These are phyloP conservation scores for Collybia nuda DNA, from an alignment of 768 basidiomycete genomes.

Conservation along the genomic window DNA sequence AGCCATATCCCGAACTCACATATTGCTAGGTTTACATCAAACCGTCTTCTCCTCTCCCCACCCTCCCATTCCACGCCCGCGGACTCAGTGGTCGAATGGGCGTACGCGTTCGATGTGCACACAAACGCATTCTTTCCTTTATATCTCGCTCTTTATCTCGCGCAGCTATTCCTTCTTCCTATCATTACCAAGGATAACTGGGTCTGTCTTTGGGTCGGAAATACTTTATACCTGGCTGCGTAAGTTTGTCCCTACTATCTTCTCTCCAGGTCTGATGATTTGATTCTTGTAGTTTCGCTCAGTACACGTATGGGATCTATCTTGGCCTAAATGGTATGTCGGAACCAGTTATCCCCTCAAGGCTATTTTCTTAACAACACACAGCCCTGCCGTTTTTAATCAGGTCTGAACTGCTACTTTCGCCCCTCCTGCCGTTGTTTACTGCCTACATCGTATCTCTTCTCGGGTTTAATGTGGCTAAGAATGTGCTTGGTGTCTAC, in stretches of 20 bases:
- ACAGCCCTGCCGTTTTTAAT: constrained; percentile 92
- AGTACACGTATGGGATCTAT: constrained; percentile 92
- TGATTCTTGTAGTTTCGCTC: constrained; percentile 59
- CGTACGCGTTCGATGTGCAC: constrained; percentile 95
- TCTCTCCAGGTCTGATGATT: constrained; percentile 5
- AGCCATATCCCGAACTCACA: not conserved
- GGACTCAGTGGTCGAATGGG: constrained; percentile 84
- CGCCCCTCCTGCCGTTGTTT: constrained; percentile 86
- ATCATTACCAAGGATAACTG: constrained; percentile 83
- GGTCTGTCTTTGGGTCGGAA: constrained; percentile 93
- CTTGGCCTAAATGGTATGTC: constrained; percentile 72
- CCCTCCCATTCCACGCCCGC: constrained; percentile 69
- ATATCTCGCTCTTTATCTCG: constrained; percentile 86
- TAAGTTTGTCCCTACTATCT: constrained; percentile 33
- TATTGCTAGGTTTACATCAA: constrained; percentile 62
- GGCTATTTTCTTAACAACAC: constrained; percentile 6
- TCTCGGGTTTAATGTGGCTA: constrained; percentile 88
- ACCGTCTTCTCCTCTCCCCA: constrained; percentile 67
- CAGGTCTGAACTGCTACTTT: constrained; percentile 86
- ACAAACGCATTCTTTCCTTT: constrained; percentile 96
- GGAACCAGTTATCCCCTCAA: constrained; percentile 5
- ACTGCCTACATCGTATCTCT: constrained; percentile 83
- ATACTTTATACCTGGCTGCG: constrained; percentile 89
- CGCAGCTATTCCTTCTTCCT: constrained; percentile 83
- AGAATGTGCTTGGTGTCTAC: constrained; percentile 76